These are phyloP conservation scores for Ziziphus jujuba DNA, from an alignment of 306 rosid species.

Conservation along the genomic window DNA sequence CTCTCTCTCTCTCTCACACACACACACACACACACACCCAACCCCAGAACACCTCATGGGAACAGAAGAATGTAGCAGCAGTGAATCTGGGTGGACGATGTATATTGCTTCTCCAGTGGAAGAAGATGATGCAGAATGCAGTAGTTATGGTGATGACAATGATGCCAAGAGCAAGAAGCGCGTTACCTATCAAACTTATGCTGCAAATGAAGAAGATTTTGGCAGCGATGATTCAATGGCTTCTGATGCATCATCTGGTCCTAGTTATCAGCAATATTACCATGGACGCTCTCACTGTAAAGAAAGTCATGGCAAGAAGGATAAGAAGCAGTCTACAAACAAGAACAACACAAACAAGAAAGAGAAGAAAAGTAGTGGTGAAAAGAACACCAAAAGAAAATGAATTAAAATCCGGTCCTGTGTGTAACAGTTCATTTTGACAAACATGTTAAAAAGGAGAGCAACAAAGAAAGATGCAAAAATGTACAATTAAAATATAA, in stretches of 20 bases:
- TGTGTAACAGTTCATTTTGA: slow-evolving; percentile 2
- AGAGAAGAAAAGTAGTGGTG: slow-evolving; percentile 57
- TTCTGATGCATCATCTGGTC: slow-evolving; percentile 85
- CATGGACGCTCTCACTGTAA: slow-evolving; percentile 4
- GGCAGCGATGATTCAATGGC: slow-evolving; percentile 89
- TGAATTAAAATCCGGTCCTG: slow-evolving; percentile 15
- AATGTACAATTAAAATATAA: background rate
- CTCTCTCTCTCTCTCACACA: slow-evolving; percentile 18
- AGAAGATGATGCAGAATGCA: slow-evolving; percentile 56
- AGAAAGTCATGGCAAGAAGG: slow-evolving; percentile 37
- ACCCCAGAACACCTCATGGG: slow-evolving; percentile 47
- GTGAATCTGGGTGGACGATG: slow-evolving; percentile 92
- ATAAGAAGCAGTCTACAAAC: slow-evolving; percentile 45
- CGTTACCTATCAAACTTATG: background rate
- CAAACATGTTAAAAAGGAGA: slow-evolving; percentile 29
- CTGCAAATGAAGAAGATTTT: slow-evolving; percentile 31
- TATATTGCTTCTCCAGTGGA: slow-evolving; percentile 69
- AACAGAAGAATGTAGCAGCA: slow-evolving; percentile 71
- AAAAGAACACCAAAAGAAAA: slow-evolving; percentile 51
- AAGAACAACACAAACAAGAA: slow-evolving; percentile 48
- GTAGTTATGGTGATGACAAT: slow-evolving; percentile 26
- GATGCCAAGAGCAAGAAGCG: slow-evolving; percentile 6
- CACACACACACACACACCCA: too few relatives aligned
- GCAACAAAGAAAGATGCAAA: slow-evolving; percentile 18
- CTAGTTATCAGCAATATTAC: slow-evolving; percentile 34